Percentiles rank a stretch among this genome's conserved stretches.
Evolutionary conservation across 2,329 filamentous ascomycete genomes (phyloP).

Genomic region (Fusarium goolgardi): DNA sequence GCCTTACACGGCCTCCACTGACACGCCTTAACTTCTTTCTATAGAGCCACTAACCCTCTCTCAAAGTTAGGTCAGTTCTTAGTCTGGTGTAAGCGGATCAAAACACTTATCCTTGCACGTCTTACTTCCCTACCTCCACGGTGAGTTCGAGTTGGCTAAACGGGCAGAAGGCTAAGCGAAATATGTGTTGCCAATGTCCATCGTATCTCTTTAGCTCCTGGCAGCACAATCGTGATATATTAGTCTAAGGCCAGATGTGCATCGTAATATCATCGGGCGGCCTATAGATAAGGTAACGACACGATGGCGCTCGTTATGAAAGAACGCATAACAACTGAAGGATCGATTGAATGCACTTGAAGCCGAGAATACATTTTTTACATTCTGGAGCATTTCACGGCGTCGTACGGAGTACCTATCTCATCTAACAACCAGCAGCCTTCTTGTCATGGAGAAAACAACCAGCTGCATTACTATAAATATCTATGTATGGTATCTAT

Average conservation of each 20-base stretch:
- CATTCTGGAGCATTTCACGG: neutral
- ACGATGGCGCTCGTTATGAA: fast-evolving
- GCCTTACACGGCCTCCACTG: neutral
- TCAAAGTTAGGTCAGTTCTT: neutral
- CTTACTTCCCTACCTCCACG: neutral
- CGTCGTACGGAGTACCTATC: too few relatives aligned
- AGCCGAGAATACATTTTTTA: neutral
- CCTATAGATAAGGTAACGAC: fast-evolving
- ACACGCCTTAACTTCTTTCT: neutral
- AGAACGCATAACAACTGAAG: neutral
- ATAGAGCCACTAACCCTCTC: neutral
- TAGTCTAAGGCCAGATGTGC: too few relatives aligned
- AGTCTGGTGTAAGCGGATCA: neutral
- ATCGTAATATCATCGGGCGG: neutral
- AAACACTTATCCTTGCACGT: neutral
- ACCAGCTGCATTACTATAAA: neutral
- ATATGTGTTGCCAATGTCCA: neutral
- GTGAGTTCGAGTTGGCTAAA: neutral
- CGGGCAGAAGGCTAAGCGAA: too few relatives aligned
- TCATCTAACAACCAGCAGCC: neutral
- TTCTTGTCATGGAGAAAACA: neutral
- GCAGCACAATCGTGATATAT: neutral
- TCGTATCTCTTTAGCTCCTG: neutral
- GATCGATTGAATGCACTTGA: fast-evolving
- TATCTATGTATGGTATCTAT: neutral